Base-by-base conservation (phyloP, 257 asterid genomes). In the Dorcoceras hygrometricum region DNA sequence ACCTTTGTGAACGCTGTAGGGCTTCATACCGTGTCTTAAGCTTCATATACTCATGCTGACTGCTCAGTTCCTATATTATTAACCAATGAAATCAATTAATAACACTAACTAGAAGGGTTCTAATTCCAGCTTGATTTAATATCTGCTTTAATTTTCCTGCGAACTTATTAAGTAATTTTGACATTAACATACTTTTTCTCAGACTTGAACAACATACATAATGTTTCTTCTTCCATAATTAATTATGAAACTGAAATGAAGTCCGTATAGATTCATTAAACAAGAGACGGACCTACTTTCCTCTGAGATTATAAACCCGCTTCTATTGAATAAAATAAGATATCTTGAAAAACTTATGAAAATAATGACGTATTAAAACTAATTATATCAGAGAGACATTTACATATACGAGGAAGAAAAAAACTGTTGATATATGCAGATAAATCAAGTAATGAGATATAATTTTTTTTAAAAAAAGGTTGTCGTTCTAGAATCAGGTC, bases 21-120 rank as follows among this genome's bases (percentile, higher is more conserved):
- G 96, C 95, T 78, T 94, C 99, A 24, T 90, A 94, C 63, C 97
- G 95, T 23, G 86, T 96, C 78, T 94, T 94, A 20, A 94, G 97
- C 83, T 87, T 94, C 89, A 94, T 61, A 71, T 94, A 94, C 72
- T 94, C 99, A 77, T 94, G 99, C 86, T 94, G 99, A 77, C 98
- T 94, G 58, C 99, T 94, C 79, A 94, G 73, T 74, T 94, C 99
- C 99, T 94, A 23, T 94, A 23, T 53, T 43, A 48, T 62, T 53
- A 65, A 16, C 19, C 63, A 4, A 55, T 26, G 19, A 23, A 24
- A 26, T 9, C 7, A 24, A 25, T 18, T 16, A 70, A 22, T n/a
- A n/a, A 23, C 16, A 16, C 22, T 16, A 48, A 31, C 62, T 16
- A 16, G 34, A 55, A 20, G 16, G 5, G 3, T 9, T 20, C 48